Conservation (phyloP, 371 early-diverging fungal genomes). For the Mucor racemosus region DNA sequence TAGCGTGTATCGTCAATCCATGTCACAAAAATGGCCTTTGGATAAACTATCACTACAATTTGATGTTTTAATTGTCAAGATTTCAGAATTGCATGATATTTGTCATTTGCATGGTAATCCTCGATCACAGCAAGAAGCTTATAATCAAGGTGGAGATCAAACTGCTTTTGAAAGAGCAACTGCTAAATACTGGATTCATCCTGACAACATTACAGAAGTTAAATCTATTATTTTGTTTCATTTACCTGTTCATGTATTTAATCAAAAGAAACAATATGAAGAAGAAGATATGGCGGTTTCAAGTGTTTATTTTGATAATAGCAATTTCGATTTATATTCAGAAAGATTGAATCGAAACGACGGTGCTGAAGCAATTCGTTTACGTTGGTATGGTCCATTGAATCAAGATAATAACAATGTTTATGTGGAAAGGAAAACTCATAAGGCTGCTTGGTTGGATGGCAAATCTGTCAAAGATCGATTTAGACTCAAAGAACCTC, state of each 20-base stretch:
- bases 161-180: slow-evolving; percentile 52
- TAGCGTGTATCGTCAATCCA: slow-evolving; percentile 71
- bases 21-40: slow-evolving; percentile 78
- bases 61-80: slow-evolving; percentile 85
- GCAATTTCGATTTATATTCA: slow-evolving; percentile 82
- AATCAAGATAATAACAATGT: slow-evolving; percentile 54
- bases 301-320: slow-evolving; percentile 97
- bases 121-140: slow-evolving; percentile 28
- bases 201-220: slow-evolving; percentile 94
- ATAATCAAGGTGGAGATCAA: slow-evolving; percentile 33
- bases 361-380: slow-evolving; percentile 85
- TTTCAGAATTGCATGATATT: slow-evolving; percentile 56
- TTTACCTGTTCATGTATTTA: slow-evolving; percentile 93
- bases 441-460: slow-evolving; percentile 63
- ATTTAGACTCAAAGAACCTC: slow-evolving; percentile 89
- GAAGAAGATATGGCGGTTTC: slow-evolving; percentile 73
- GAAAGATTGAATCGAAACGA: slow-evolving; percentile 86
- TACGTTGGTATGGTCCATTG: slow-evolving; percentile 88
- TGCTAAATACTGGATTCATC: slow-evolving; percentile 87
- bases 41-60: slow-evolving; percentile 77
- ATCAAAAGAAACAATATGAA: slow-evolving; percentile 42
- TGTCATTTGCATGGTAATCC: slow-evolving; percentile 37
- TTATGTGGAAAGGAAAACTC: slow-evolving; percentile 55
- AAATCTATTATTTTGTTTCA: slow-evolving; percentile 89
- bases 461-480: slow-evolving; percentile 96